These are phyloP conservation scores for Ustilago trichophora DNA, from an alignment of 1,284 basidiomycete genomes.

Conservation along the genomic window DNA sequence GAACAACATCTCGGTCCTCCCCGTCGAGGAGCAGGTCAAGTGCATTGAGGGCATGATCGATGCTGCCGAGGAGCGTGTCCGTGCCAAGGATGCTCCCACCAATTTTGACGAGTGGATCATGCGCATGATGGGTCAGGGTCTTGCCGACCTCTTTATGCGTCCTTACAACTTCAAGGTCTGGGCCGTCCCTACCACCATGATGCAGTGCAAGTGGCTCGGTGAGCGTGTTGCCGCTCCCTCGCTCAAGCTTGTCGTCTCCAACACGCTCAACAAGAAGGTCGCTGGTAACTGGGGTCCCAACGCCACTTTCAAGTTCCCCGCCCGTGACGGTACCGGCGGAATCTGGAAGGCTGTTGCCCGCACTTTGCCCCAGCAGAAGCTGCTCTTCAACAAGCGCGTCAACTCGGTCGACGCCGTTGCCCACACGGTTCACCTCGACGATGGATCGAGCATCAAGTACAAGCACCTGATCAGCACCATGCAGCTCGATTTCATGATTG, in stretches of 20 bases:
- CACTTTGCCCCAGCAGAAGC: constrained; percentile 68
- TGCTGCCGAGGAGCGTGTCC: constrained; percentile 64
- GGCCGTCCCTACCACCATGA: constrained; percentile 70
- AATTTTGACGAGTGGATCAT: constrained; percentile 71
- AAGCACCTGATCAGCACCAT: constrained; percentile 69
- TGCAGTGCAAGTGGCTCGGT: constrained; percentile 72
- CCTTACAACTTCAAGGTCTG: constrained; percentile 73
- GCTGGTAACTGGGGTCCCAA: constrained; percentile 72
- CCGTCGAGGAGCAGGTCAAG: constrained; percentile 69
- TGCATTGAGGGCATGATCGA: constrained; percentile 71
- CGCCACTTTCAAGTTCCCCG: constrained; percentile 71
- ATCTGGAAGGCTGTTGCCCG: constrained; percentile 71
- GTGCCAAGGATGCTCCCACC: constrained; percentile 66
- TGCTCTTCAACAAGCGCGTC: constrained; percentile 68
- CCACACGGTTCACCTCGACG: constrained; percentile 68
- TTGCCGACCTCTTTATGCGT: constrained; percentile 71
- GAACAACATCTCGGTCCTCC: constrained; percentile 71
- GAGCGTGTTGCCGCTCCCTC: constrained; percentile 71
- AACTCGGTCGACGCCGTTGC: constrained; percentile 67
- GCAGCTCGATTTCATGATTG: constrained; percentile 69
- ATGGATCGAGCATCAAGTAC: constrained; percentile 69
- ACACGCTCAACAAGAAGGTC: constrained; percentile 70
- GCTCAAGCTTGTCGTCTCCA: constrained; percentile 70
- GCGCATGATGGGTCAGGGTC: constrained; percentile 69
- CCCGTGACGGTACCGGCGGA: constrained; percentile 70